A percentile compares a stretch with the other conserved stretches of the same genome.
These are phyloP conservation scores for Aquilaria malaccensis DNA, from an alignment of 345 rosid genomes.

Conservation along the genomic window DNA sequence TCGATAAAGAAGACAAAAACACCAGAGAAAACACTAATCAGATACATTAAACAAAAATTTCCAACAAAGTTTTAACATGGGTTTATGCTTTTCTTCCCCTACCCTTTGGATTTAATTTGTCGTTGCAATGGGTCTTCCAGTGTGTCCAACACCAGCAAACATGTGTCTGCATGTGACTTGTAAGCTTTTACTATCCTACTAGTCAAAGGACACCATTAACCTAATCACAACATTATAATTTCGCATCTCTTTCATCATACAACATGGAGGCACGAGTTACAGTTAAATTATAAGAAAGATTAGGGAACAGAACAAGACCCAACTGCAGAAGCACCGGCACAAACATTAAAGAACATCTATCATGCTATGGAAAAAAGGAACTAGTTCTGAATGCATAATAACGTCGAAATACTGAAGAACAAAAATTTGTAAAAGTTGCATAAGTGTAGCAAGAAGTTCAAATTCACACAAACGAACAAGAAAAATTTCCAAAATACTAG, in stretches of 20 bases:
- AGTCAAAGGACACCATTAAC: too few relatives aligned
- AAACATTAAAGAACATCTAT: conserved; percentile 12
- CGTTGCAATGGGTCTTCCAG: not conserved
- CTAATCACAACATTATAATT: too few relatives aligned
- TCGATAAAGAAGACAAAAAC: too few relatives aligned
- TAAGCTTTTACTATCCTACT: too few relatives aligned
- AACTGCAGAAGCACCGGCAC: not conserved
- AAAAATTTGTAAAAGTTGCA: not conserved
- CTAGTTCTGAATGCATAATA: conserved; percentile 2
- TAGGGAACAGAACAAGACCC: conserved; percentile 7
- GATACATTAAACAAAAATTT: too few relatives aligned
- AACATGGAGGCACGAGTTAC: not conserved
- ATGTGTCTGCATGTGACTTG: conserved; percentile 18
- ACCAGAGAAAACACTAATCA: too few relatives aligned
- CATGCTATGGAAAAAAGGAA: too few relatives aligned
- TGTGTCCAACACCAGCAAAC: conserved; percentile 11
- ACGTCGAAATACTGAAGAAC: conserved; percentile 1
- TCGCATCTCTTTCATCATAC: not conserved
- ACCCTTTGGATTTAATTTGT: not conserved
- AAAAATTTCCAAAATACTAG: not conserved
- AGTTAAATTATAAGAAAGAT: conserved; percentile 2
- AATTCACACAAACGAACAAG: conserved; percentile 4
- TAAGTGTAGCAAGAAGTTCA: not conserved
- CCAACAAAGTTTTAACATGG: too few relatives aligned
- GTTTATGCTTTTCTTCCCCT: too few relatives aligned